Evolutionary conservation across 2,329 filamentous ascomycete species (phyloP).

Genomic region (Pseudopithomyces chartarum): DNA sequence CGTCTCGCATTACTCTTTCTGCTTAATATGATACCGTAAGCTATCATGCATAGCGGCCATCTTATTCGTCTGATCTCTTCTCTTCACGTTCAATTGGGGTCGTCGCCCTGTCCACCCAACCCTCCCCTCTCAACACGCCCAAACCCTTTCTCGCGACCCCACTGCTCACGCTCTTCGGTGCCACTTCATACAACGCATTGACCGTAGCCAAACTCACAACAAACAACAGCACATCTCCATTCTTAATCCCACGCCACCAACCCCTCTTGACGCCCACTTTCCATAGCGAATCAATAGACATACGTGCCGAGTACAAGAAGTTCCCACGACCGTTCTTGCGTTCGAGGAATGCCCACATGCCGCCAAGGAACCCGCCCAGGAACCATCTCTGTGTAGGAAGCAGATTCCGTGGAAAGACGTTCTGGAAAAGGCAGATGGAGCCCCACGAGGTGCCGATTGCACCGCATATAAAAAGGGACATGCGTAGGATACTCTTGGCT

Average conservation of each 20-base stretch:
- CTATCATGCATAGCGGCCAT: neutral
- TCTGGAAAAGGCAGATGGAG: conserved; percentile 86
- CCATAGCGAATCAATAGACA: conserved; percentile 84
- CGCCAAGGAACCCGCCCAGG: conserved; percentile 82
- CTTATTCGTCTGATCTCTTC: conserved; percentile 10
- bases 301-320: conserved; percentile 78
- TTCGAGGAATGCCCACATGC: conserved; percentile 82
- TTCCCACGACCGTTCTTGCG: conserved; percentile 61
- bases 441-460: conserved; percentile 89
- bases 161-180: conserved; percentile 71
- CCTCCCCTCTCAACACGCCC: conserved; percentile 75
- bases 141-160: conserved; percentile 71
- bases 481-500: conserved; percentile 70
- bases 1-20: too few relatives aligned
- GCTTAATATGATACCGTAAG: too few relatives aligned
- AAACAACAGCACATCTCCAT: conserved; percentile 85
- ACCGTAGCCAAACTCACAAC: conserved; percentile 78
- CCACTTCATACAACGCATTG: conserved; percentile 76
- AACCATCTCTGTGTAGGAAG: conserved; percentile 88
- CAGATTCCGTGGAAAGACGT: conserved; percentile 72
- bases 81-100: conserved; percentile 14
- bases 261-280: conserved; percentile 91
- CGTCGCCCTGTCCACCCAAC: conserved; percentile 68
- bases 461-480: conserved; percentile 78
- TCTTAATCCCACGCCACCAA: conserved; percentile 82